Conservation (phyloP, 179 eudicot genomes). For the Camellia oleifera region DNA sequence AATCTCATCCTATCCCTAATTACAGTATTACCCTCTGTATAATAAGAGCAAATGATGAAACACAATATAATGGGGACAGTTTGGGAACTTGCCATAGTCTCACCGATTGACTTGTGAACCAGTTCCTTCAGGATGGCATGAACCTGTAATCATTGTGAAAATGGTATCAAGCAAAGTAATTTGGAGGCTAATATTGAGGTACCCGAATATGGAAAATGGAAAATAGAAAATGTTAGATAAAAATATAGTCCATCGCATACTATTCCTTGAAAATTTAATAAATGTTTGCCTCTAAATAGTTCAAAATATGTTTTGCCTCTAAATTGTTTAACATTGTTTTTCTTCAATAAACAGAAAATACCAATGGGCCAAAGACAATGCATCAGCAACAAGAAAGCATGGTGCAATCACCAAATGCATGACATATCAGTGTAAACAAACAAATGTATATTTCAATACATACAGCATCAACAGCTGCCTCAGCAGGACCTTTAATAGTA, state of each 20-base stretch:
- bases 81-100: slow-evolving; percentile 57
- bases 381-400: background rate
- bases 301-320: no score
- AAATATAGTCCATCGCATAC: no score
- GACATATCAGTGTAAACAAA: background rate
- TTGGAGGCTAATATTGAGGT: background rate
- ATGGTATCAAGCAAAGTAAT: slow-evolving; percentile 17
- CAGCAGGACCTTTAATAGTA: slow-evolving; percentile 92
- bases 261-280: no score
- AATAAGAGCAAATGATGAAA: background rate
- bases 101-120: slow-evolving; percentile 78
- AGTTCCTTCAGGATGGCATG: slow-evolving; percentile 84
- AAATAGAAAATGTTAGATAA: background rate
- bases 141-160: slow-evolving; percentile 48
- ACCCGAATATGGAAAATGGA: background rate
- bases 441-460: slow-evolving; percentile 12
- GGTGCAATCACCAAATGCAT: slow-evolving; percentile 4
- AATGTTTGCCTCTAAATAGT: background rate
- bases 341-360: background rate
- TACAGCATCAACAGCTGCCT: slow-evolving; percentile 96
- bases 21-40: background rate
- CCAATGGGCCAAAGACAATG: background rate
- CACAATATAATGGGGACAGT: background rate
- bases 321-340: background rate
- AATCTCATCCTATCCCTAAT: background rate